A percentile compares a stretch with the other conserved stretches of the same genome.
phyloP scores from a whole-genome alignment of 495 filamentous ascomycete species.

The Amniculicola lignicola region DNA sequence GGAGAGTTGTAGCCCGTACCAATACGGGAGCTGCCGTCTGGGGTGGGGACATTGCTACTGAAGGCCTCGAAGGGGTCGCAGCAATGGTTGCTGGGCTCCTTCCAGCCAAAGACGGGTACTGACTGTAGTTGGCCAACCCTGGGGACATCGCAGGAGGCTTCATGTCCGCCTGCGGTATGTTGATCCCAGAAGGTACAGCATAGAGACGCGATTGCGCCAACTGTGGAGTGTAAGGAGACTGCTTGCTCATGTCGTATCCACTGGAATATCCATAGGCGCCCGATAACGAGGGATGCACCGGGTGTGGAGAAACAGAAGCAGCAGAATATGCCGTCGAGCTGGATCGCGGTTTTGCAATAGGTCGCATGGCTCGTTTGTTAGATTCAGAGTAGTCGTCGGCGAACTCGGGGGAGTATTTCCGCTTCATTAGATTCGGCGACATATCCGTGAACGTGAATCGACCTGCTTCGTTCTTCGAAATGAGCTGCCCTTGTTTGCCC shows the following conservation, averaged over 20 bases:
- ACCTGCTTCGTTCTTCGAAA: conserved; percentile 66
- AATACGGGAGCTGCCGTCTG: conserved; percentile 61
- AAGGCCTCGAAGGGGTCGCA: conserved; percentile 41
- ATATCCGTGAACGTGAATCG: conserved; percentile 69
- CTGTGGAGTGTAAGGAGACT: conserved; percentile 17
- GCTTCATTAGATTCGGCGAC: conserved; percentile 44
- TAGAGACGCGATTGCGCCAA: conserved; percentile 20
- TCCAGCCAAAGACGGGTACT: conserved; percentile 45
- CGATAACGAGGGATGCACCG: conserved; percentile 24
- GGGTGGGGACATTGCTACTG: conserved; percentile 46
- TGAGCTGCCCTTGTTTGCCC: conserved; percentile 57
- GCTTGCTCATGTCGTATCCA: conserved; percentile 31
- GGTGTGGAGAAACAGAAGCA: conserved; percentile 33
- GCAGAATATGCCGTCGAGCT: conserved; percentile 40
- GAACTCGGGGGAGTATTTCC: conserved; percentile 53
- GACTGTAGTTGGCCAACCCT: conserved; percentile 25
- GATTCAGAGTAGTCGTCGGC: conserved; percentile 43
- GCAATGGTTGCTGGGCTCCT: conserved; percentile 39
- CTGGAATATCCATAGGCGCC: conserved; percentile 31
- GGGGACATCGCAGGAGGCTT: conserved; percentile 28
- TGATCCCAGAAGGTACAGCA: conserved; percentile 25
- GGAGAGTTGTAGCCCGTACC: conserved; percentile 78
- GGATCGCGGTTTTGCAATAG: conserved; percentile 44
- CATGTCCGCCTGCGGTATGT: conserved; percentile 23
- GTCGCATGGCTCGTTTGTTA: conserved; percentile 48